Percentiles rank a stretch among this genome's conserved stretches.
Evolutionary conservation across 1,284 basidiomycete genomes (phyloP).

Genomic region (Ganoderma resinaceum): DNA sequence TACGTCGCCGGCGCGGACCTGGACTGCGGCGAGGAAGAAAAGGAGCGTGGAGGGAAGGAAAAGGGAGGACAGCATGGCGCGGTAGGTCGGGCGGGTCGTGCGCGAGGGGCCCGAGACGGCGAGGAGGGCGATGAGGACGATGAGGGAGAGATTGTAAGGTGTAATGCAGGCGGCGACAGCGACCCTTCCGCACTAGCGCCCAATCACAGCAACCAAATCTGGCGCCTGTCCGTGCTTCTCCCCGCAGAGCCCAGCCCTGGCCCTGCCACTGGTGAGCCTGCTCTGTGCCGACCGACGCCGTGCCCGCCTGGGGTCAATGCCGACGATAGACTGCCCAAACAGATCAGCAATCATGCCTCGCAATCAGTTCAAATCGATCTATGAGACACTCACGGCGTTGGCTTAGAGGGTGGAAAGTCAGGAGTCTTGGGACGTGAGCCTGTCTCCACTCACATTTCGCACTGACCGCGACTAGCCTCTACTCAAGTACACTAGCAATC

Average conservation of each 20-base stretch:
- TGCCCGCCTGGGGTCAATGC: background rate
- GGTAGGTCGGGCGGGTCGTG: background rate
- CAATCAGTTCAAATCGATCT: too few relatives aligned
- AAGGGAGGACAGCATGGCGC: slow-evolving; percentile 32
- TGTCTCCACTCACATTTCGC: too few relatives aligned
- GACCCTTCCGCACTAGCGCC: background rate
- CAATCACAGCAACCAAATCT: slow-evolving; percentile 7
- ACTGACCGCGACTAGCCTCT: too few relatives aligned
- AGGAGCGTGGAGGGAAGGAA: slow-evolving; percentile 50
- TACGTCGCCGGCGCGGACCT: slow-evolving; percentile 51
- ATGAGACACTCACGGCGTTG: too few relatives aligned
- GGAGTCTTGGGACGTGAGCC: too few relatives aligned
- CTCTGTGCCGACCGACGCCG: background rate
- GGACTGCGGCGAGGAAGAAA: slow-evolving; percentile 41
- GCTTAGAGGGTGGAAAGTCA: too few relatives aligned
- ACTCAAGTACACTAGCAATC: too few relatives aligned
- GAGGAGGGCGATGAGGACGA: background rate
- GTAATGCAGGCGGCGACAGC: background rate
- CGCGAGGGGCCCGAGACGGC: background rate
- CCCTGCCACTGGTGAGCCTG: too few relatives aligned
- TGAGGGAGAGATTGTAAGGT: background rate
- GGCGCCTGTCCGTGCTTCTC: too few relatives aligned
- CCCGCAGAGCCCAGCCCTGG: background rate
- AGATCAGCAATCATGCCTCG: too few relatives aligned
- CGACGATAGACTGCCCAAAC: background rate